phyloP scores from a whole-genome alignment of 2,329 filamentous ascomycete species.

The Epichloe bromicola region DNA sequence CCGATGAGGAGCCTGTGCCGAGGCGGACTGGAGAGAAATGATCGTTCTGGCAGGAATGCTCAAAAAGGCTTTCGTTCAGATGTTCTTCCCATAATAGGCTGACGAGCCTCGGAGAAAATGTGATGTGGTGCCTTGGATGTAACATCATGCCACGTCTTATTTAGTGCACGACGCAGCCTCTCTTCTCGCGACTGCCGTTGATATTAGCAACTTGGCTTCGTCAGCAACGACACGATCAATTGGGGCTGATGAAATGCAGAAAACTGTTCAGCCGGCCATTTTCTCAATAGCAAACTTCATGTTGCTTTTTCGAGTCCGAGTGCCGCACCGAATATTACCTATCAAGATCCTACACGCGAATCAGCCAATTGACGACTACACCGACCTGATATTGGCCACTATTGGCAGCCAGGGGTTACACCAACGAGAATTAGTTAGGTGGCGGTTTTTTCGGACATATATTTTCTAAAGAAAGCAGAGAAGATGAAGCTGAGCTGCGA shows the following conservation, averaged over 20 bases:
- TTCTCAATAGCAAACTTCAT: background rate
- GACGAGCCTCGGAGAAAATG: background rate
- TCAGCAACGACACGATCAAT: background rate
- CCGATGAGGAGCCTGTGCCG: background rate
- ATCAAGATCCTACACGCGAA: background rate
- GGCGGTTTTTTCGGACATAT: slow-evolving; percentile 1
- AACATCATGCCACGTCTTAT: background rate
- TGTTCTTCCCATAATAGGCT: background rate
- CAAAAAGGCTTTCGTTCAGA: background rate
- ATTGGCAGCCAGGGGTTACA: slow-evolving; percentile 7
- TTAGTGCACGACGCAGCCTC: background rate
- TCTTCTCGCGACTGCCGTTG: background rate
- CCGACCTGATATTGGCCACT: slow-evolving; percentile 1
- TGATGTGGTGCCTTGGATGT: background rate
- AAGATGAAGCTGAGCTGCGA: slow-evolving; percentile 2
- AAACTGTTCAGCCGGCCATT: background rate
- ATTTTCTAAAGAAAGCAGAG: background rate
- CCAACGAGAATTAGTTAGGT: slow-evolving; percentile 7
- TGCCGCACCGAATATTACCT: background rate
- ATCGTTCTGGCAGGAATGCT: background rate
- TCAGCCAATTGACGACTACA: background rate
- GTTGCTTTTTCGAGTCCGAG: background rate
- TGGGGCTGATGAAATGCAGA: background rate
- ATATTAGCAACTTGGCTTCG: background rate
- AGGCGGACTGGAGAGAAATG: background rate